Conservation (phyloP, 2,329 filamentous ascomycete genomes). For the Cercospora sojina region DNA sequence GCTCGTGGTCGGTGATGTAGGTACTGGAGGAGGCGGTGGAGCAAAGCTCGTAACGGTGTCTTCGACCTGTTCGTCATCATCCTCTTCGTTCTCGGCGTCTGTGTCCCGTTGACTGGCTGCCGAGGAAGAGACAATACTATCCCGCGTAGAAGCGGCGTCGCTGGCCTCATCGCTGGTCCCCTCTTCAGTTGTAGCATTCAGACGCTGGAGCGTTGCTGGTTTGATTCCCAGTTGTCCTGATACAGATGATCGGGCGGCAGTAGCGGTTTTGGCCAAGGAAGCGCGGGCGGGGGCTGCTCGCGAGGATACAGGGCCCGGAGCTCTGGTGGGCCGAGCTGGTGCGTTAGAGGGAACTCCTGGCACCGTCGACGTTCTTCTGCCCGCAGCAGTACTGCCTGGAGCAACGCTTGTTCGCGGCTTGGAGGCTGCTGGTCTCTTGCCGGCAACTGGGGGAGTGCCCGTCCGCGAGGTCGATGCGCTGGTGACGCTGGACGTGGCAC, state of each 20-base stretch:
- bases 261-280: slow-evolving; percentile 16
- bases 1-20: slow-evolving; percentile 25
- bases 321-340: slow-evolving; percentile 7
- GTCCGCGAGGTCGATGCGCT: slow-evolving; percentile 62
- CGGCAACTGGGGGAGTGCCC: slow-evolving; percentile 60
- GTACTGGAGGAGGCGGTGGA: slow-evolving; percentile 32
- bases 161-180: slow-evolving; percentile 27
- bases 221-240: slow-evolving; percentile 19
- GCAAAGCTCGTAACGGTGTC: slow-evolving; percentile 34
- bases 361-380: slow-evolving; percentile 35
- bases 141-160: slow-evolving; percentile 28
- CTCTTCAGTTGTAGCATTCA: slow-evolving; percentile 29
- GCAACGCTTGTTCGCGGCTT: slow-evolving; percentile 59
- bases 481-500: slow-evolving; percentile 54
- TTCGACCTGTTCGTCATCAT: slow-evolving; percentile 26
- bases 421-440: slow-evolving; percentile 22
- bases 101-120: slow-evolving; percentile 25
- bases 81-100: slow-evolving; percentile 16
- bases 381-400: slow-evolving; percentile 37
- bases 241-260: slow-evolving; percentile 16
- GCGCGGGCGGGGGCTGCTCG: slow-evolving; percentile 21
- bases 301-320: slow-evolving; percentile 14
- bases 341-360: slow-evolving; percentile 35
- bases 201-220: slow-evolving; percentile 20
- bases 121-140: slow-evolving; percentile 24